Percentiles rank a stretch among this genome's conserved stretches.
Conservation (phyloP, 2,329 filamentous ascomycete species). For the Parafenestella ontariensis region DNA sequence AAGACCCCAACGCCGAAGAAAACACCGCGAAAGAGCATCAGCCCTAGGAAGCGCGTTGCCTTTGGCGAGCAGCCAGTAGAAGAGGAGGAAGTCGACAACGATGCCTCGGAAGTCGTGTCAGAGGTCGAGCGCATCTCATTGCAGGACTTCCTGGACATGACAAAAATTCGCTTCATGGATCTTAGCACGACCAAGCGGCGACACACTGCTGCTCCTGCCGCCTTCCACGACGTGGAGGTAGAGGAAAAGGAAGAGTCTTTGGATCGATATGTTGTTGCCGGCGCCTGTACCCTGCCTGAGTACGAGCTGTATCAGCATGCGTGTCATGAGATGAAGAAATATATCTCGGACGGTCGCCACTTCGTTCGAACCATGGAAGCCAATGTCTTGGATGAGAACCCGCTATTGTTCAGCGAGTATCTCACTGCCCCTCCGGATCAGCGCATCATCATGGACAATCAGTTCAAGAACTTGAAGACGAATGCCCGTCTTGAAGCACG, state of each 20-base stretch:
- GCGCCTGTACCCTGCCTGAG: slow-evolving; percentile 90
- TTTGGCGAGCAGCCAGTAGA: slow-evolving; percentile 38
- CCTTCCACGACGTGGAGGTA: slow-evolving; percentile 46
- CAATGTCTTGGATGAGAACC: slow-evolving; percentile 89
- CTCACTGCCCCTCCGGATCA: slow-evolving; percentile 83
- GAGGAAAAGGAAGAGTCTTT: slow-evolving; percentile 62
- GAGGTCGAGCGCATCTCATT: slow-evolving; percentile 74
- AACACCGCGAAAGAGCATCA: slow-evolving; percentile 37
- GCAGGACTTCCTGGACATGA: slow-evolving; percentile 93
- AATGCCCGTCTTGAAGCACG: slow-evolving; percentile 90
- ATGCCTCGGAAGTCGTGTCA: slow-evolving; percentile 29
- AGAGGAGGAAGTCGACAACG: slow-evolving; percentile 35
- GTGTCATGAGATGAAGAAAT: slow-evolving; percentile 93
- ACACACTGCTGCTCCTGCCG: slow-evolving; percentile 68
- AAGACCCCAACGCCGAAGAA: slow-evolving; percentile 49
- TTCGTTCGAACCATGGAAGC: slow-evolving; percentile 91
- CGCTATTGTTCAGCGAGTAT: slow-evolving; percentile 90
- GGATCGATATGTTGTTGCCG: slow-evolving; percentile 83
- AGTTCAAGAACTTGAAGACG: slow-evolving; percentile 97
- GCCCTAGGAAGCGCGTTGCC: slow-evolving; percentile 43
- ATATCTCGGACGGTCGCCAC: slow-evolving; percentile 89
- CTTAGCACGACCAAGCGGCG: slow-evolving; percentile 93
- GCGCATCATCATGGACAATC: slow-evolving; percentile 88
- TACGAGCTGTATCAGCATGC: slow-evolving; percentile 95
- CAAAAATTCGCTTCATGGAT: slow-evolving; percentile 98